phyloP scores from a whole-genome alignment of 208 protist genomes.

The Trichomonas vaginalis region DNA sequence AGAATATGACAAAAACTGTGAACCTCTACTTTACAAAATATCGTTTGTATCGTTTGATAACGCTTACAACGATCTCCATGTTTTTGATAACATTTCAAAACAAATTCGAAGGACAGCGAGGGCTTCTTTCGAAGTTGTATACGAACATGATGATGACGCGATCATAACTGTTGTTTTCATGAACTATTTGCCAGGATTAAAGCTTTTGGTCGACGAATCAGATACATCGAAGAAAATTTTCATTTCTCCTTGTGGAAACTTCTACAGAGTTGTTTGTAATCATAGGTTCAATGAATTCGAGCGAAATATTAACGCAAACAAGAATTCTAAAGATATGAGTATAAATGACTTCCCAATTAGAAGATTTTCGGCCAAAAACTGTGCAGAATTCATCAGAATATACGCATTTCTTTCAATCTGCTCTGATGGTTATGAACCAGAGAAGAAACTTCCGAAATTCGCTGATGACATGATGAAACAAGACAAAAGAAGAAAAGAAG shows the following conservation, averaged over 20 bases:
- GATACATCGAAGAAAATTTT: background rate
- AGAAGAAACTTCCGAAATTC: background rate
- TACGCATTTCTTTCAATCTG: background rate
- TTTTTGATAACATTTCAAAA: background rate
- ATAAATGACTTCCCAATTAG: background rate
- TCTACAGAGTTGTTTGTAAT: background rate
- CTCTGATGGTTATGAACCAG: background rate
- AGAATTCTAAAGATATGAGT: too few species aligned
- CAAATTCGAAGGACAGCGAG: background rate
- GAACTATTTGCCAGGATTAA: background rate
- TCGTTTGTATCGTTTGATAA: background rate
- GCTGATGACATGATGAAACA: background rate
- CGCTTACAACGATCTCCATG: background rate
- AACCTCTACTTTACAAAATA: background rate
- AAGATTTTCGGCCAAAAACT: background rate
- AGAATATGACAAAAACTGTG: background rate
- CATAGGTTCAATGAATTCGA: background rate
- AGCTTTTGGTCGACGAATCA: background rate
- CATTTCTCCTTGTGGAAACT: background rate
- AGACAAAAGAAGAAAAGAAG: background rate
- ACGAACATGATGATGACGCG: background rate
- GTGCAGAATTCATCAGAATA: background rate
- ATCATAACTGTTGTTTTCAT: background rate
- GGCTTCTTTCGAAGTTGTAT: background rate
- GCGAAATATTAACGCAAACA: background rate